phyloP scores from a whole-genome alignment of 768 basidiomycete genomes.

The Pisolithus sp. region DNA sequence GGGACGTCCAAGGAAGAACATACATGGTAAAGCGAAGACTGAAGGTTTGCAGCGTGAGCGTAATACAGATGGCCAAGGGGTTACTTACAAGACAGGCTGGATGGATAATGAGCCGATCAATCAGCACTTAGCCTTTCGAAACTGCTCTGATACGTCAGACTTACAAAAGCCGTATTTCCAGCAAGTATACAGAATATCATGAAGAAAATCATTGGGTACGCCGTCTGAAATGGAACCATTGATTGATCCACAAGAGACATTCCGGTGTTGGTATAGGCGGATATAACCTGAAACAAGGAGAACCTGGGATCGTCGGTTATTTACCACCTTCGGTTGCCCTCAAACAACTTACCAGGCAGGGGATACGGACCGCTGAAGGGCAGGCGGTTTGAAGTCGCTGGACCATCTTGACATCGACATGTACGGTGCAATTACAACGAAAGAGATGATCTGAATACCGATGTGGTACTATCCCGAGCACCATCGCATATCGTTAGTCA shows the following conservation, averaged over 20 bases:
- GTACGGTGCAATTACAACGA: constrained; percentile 76
- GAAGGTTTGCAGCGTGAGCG: not conserved
- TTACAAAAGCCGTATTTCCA: constrained; percentile 90
- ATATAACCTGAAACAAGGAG: constrained; percentile 76
- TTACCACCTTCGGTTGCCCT: not conserved
- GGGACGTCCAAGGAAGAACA: constrained; percentile 18
- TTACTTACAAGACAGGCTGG: constrained; percentile 80
- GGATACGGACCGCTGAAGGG: constrained; percentile 47
- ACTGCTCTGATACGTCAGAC: constrained; percentile 27
- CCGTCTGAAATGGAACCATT: constrained; percentile 86
- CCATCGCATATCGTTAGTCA: constrained; percentile 2
- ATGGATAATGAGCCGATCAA: not conserved
- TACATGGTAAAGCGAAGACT: constrained; percentile 83
- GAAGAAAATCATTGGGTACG: constrained; percentile 73
- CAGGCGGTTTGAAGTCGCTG: constrained; percentile 52
- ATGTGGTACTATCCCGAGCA: constrained; percentile 63
- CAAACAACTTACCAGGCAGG: constrained; percentile 53
- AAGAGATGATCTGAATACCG: constrained; percentile 58
- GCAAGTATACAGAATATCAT: constrained; percentile 76
- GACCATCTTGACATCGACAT: constrained; percentile 58
- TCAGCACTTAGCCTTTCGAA: not conserved
- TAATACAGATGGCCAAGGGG: not conserved
- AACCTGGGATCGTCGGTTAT: constrained; percentile 48
- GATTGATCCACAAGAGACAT: constrained; percentile 82
- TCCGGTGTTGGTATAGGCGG: constrained; percentile 86